phyloP scores from a whole-genome alignment of 75 land plant genomes.

The Pinus taeda region DNA sequence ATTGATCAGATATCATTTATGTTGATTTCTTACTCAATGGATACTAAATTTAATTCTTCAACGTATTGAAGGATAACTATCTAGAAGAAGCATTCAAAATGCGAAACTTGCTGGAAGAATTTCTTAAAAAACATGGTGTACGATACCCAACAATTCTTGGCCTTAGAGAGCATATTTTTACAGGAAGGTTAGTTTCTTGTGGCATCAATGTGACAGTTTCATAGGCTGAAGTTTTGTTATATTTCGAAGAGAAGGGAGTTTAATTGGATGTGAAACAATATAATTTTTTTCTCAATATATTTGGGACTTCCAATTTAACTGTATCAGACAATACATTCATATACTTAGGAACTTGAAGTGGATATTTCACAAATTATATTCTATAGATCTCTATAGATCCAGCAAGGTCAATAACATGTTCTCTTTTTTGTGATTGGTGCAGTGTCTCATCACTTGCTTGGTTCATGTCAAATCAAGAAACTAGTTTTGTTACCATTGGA shows the following conservation, averaged over 20 bases:
- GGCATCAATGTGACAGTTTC: not conserved
- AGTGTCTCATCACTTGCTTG: slow-evolving; percentile 95
- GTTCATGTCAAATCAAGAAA: slow-evolving; percentile 98
- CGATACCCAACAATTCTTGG: slow-evolving; percentile 75
- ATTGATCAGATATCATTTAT: not conserved
- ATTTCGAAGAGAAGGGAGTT: not conserved
- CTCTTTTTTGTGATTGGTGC: slow-evolving; percentile 9
- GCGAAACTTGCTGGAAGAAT: slow-evolving; percentile 87
- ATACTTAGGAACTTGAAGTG: not conserved
- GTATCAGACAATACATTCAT: not conserved
- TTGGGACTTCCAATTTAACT: not conserved
- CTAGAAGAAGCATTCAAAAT: slow-evolving; percentile 89
- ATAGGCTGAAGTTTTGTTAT: not conserved
- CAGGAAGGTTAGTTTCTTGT: slow-evolving; percentile 67
- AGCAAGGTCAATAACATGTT: not conserved
- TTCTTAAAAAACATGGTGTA: slow-evolving; percentile 44
- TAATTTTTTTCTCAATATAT: not conserved
- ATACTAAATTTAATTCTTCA: not conserved
- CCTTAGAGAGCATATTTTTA: slow-evolving; percentile 86
- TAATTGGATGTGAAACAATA: not conserved
- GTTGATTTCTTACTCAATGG: not conserved
- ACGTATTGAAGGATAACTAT: slow-evolving; percentile 64
- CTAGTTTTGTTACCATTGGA: slow-evolving; percentile 93
- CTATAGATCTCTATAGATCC: not conserved
- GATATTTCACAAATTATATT: not conserved